Evolutionary conservation across 768 basidiomycete species (phyloP).

Genomic region (Saitozyma podzolica): DNA sequence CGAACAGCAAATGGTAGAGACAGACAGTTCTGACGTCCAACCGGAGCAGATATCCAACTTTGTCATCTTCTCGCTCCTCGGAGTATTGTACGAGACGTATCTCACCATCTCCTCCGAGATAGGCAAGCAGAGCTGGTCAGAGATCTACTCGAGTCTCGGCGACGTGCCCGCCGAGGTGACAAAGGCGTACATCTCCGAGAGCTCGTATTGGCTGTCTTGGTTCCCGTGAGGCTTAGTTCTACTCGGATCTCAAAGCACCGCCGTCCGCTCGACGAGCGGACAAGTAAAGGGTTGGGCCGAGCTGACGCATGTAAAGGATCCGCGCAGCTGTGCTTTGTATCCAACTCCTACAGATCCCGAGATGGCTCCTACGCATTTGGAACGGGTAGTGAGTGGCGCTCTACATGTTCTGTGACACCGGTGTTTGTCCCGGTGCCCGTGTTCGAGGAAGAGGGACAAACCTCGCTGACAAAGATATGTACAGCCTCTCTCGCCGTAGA

Average conservation of each 20-base stretch:
- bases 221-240: constrained; percentile 35
- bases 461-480: background rate
- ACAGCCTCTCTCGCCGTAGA: constrained; percentile 1
- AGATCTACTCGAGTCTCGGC: constrained; percentile 27
- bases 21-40: background rate
- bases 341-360: constrained; percentile 30
- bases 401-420: background rate
- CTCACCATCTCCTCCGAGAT: constrained; percentile 22
- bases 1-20: background rate
- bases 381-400: background rate
- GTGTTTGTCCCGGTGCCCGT: background rate
- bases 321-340: constrained; percentile 16
- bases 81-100: constrained; percentile 39
- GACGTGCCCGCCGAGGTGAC: constrained; percentile 38
- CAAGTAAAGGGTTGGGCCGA: no score
- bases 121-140: constrained; percentile 20
- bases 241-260: background rate
- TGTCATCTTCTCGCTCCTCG: constrained; percentile 39
- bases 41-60: constrained; percentile 35
- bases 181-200: constrained; percentile 43
- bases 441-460: background rate
- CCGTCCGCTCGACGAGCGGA: no score
- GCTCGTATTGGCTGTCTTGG: constrained; percentile 45
- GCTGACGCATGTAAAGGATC: background rate
- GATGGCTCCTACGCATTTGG: constrained; percentile 6